A percentile compares a stretch with the other conserved stretches of the same genome.
Evolutionary conservation across 495 filamentous ascomycete genomes (phyloP).

Genomic region (Aspergillus coremiiformis): DNA sequence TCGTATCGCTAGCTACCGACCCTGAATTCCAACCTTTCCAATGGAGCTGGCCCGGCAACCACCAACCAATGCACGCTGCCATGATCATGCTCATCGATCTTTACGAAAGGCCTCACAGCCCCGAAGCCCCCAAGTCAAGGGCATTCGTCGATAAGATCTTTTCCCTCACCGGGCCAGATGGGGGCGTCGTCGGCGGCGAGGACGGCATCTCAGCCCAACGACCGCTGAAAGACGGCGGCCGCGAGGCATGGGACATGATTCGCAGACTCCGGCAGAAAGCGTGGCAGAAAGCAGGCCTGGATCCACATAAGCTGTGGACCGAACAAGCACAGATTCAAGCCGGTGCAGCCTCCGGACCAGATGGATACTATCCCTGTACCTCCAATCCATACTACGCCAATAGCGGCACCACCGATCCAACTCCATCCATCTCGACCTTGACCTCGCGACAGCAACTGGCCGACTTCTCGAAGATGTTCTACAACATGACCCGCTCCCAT

Average conservation of each 20-base stretch:
- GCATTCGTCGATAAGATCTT: constrained; percentile 48
- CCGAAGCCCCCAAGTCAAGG: constrained; percentile 41
- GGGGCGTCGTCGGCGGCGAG: constrained; percentile 44
- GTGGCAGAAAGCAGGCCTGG: constrained; percentile 43
- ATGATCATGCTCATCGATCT: constrained; percentile 54
- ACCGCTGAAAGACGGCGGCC: constrained; percentile 45
- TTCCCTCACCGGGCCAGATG: constrained; percentile 45
- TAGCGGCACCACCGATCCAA: background rate
- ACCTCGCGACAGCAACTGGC: constrained; percentile 13
- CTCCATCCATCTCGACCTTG: background rate
- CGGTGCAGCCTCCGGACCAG: constrained; percentile 22
- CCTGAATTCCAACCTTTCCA: constrained; percentile 49
- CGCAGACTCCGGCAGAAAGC: constrained; percentile 44
- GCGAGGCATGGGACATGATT: constrained; percentile 51
- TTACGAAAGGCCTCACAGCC: constrained; percentile 43
- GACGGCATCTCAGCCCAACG: constrained; percentile 41
- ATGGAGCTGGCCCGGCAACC: constrained; percentile 53
- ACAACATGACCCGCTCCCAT: constrained; percentile 35
- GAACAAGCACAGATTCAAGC: constrained; percentile 41
- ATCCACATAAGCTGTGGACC: constrained; percentile 41
- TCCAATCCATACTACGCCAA: constrained; percentile 12
- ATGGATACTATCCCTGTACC: constrained; percentile 12
- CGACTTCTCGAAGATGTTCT: constrained; percentile 36
- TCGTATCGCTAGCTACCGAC: constrained; percentile 45
- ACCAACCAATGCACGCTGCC: constrained; percentile 50